phyloP scores from a whole-genome alignment of 805 yeast species.

The Kluyveromyces dobzhanskii region DNA sequence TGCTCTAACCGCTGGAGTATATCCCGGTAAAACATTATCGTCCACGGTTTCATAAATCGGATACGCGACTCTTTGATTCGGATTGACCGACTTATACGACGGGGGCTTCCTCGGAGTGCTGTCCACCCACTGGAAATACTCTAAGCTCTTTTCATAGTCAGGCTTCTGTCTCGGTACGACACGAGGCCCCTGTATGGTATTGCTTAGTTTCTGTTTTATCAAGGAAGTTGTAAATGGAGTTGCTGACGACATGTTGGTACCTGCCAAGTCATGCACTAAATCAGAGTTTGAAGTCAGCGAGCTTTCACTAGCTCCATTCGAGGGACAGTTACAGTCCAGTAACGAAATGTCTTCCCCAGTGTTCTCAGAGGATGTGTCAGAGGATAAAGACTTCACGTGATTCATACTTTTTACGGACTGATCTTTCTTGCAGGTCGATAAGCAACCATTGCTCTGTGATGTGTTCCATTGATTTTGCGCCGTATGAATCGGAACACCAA shows the following conservation, averaged over 20 bases:
- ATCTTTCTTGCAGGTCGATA: neutral
- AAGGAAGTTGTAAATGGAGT: neutral
- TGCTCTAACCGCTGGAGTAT: conserved; percentile 57
- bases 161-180: neutral
- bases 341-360: neutral
- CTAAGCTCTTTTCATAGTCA: conserved; percentile 1
- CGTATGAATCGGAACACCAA: neutral
- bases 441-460: neutral
- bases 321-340: neutral
- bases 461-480: neutral
- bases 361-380: conserved; percentile 1
- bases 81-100: conserved; percentile 19
- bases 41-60: conserved; percentile 30
- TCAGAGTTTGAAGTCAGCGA: neutral
- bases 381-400: conserved; percentile 2
- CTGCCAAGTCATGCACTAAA: neutral
- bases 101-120: conserved; percentile 33
- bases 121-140: conserved; percentile 25
- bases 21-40: conserved; percentile 48
- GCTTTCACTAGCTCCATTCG: neutral
- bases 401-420: neutral
- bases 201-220: neutral
- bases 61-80: conserved; percentile 20
- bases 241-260: neutral
- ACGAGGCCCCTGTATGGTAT: neutral